Evolutionary conservation across 2,329 filamentous ascomycete genomes (phyloP), one percentile per base, ranked within the genome.

Genomic region (Colletotrichum paranaense): DNA sequence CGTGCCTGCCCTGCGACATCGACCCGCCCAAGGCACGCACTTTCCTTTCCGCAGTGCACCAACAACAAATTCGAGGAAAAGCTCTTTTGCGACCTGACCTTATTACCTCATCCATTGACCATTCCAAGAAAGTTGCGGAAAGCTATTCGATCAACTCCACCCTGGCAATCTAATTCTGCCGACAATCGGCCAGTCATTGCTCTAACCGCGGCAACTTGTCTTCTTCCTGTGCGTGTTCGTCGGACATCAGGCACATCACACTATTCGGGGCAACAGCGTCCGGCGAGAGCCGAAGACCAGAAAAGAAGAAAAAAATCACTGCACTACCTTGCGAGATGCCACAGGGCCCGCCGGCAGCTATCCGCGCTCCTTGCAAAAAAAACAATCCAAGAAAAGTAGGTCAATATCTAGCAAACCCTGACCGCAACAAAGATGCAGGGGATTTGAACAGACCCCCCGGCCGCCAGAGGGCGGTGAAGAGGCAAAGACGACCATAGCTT

Each of bases 401-500:
- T 8, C 3, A n/a, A 42, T 16, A 64, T 30, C 35, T 19, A 32
- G 32, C 52, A 55, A 26, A 22, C 14, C 19, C 35, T 38, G 35
- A 42, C 49, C 52, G 49, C 62, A 42, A 28, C 62, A 38, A 66
- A 56, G 19, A 58, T 26, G 55, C 60, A 70, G 60, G 60, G 70
- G 19, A 22, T 56, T 62, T 24, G 46, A 62, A 60, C n/a, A 49
- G 42, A 62, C 60, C 70, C 70, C 35, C 70, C 28, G n/a, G 70
- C 67, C 24, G 19, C 59, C 60, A 57, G 26, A 60, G 46, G 67
- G 70, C 70, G 70, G 70, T 73, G 70, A 73, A 49, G 42, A 56
- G n/a, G 55, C 55, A 57, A 32, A 65, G n/a, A 28, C 14, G 28
- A 26, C n/a, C 12, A 55, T 62, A 28, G 52, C 24, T 64, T 63